Conservation (phyloP, 2,329 filamentous ascomycete species). For the Aspergillus japonicus region DNA sequence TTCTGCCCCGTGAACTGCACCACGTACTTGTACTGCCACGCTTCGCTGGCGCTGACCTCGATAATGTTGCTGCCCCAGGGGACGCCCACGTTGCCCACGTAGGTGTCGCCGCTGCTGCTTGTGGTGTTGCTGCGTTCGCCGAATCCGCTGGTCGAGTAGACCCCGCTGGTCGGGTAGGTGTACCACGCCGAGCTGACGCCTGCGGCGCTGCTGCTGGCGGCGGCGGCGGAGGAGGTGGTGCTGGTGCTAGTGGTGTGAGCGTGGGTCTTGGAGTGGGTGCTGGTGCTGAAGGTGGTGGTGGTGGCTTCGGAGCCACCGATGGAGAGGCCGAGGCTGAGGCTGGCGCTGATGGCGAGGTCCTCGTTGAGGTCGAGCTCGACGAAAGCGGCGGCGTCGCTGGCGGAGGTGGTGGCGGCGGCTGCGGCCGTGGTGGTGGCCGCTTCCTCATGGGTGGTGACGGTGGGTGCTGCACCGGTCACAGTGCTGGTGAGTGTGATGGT, state of each 20-base stretch:
- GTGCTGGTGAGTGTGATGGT: slow-evolving; percentile 21
- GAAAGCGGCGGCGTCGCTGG: neutral
- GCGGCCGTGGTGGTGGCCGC: slow-evolving; percentile 9
- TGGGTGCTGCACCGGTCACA: neutral
- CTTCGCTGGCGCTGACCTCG: slow-evolving; percentile 30
- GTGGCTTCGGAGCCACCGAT: neutral
- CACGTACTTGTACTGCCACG: slow-evolving; percentile 39
- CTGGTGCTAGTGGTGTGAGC: neutral
- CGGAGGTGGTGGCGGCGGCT: slow-evolving; percentile 5
- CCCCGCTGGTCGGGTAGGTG: slow-evolving; percentile 17
- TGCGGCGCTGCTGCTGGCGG: slow-evolving; percentile 2
- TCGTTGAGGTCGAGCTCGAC: neutral
- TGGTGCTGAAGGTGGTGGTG: slow-evolving; percentile 9
- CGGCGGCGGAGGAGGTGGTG: slow-evolving; percentile 5
- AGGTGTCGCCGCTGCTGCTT: slow-evolving; percentile 24
- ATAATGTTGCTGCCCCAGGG: slow-evolving; percentile 45
- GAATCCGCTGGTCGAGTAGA: slow-evolving; percentile 29
- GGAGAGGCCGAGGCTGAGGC: neutral
- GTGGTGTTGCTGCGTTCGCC: slow-evolving; percentile 29
- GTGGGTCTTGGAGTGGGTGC: neutral
- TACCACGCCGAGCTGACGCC: slow-evolving; percentile 23
- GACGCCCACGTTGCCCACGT: slow-evolving; percentile 38
- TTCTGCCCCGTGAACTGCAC: slow-evolving; percentile 33
- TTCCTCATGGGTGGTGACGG: slow-evolving; percentile 3
- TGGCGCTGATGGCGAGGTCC: neutral